These are phyloP conservation scores for Macrolepiota dolichaula DNA, from an alignment of 768 basidiomycete genomes.

Conservation along the genomic window DNA sequence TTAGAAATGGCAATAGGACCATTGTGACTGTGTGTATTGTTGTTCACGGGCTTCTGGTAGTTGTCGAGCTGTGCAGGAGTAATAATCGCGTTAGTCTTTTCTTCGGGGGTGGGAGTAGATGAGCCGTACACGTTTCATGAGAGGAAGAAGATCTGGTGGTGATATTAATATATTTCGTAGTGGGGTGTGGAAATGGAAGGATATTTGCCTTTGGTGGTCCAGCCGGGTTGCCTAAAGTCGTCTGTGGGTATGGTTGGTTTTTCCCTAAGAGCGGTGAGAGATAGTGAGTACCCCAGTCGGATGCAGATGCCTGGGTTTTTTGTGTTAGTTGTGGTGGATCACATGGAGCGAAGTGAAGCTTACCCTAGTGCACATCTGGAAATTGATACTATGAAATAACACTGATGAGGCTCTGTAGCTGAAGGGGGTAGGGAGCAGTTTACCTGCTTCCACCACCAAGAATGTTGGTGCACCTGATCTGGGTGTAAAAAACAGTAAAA, in stretches of 20 bases:
- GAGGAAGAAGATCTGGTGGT: slow-evolving; percentile 57
- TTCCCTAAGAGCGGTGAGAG: not conserved
- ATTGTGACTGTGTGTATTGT: slow-evolving; percentile 64
- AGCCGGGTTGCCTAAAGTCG: slow-evolving; percentile 70
- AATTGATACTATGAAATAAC: slow-evolving; percentile 61
- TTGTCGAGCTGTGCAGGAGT: slow-evolving; percentile 56
- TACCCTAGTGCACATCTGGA: slow-evolving; percentile 75
- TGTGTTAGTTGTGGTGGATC: not conserved
- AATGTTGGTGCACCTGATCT: slow-evolving; percentile 60
- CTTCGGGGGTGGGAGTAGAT: not conserved
- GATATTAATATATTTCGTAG: not conserved
- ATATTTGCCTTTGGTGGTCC: slow-evolving; percentile 55
- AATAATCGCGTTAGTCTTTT: too few species aligned
- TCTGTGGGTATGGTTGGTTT: slow-evolving; percentile 35
- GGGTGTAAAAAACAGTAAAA: not conserved
- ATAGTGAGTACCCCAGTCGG: slow-evolving; percentile 54
- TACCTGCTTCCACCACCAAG: slow-evolving; percentile 60
- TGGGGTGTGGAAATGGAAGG: not conserved
- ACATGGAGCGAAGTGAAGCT: not conserved
- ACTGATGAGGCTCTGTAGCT: not conserved
- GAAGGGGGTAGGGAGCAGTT: slow-evolving; percentile 7
- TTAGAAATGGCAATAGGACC: slow-evolving; percentile 75
- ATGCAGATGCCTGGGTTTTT: slow-evolving; percentile 53
- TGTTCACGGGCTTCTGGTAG: slow-evolving; percentile 72
- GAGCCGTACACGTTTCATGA: slow-evolving; percentile 59